phyloP scores from a whole-genome alignment of 805 yeast genomes.

The Nakazawaea holstii region DNA sequence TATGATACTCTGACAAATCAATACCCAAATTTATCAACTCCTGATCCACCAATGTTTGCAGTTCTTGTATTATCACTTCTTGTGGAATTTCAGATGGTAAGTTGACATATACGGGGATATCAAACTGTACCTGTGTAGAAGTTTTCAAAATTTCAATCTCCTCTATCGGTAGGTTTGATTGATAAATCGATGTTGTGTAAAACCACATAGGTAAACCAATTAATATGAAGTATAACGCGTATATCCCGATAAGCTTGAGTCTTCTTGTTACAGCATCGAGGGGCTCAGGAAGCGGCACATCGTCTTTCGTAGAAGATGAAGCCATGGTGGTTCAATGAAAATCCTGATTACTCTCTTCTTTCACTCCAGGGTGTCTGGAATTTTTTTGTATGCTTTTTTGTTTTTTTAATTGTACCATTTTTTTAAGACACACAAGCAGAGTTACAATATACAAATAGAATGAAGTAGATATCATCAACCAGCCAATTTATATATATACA shows the following conservation, averaged over 20 bases:
- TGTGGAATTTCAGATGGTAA: conserved; percentile 14
- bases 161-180: conserved; percentile 53
- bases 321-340: no score
- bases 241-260: conserved; percentile 19
- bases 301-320: background rate
- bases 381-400: no score
- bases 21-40: conserved; percentile 19
- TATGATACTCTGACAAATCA: conserved; percentile 1
- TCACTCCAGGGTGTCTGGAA: no score
- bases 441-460: no score
- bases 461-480: no score
- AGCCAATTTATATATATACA: conserved; percentile 3
- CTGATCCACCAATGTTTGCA: conserved; percentile 32
- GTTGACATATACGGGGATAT: conserved; percentile 40
- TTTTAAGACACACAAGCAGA: no score
- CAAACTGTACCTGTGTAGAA: conserved; percentile 20
- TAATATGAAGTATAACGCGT: conserved; percentile 21
- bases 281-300: conserved; percentile 1
- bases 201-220: conserved; percentile 59
- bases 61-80: conserved; percentile 9
- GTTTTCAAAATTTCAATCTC: conserved; percentile 32
- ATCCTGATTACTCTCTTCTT: no score
- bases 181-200: conserved; percentile 53
- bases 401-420: background rate
- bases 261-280: conserved; percentile 13